Evolutionary conservation across 2,329 filamentous ascomycete species (phyloP), one percentile per base, ranked within the genome.

Genomic region (Fusarium neocosmosporiellum): DNA sequence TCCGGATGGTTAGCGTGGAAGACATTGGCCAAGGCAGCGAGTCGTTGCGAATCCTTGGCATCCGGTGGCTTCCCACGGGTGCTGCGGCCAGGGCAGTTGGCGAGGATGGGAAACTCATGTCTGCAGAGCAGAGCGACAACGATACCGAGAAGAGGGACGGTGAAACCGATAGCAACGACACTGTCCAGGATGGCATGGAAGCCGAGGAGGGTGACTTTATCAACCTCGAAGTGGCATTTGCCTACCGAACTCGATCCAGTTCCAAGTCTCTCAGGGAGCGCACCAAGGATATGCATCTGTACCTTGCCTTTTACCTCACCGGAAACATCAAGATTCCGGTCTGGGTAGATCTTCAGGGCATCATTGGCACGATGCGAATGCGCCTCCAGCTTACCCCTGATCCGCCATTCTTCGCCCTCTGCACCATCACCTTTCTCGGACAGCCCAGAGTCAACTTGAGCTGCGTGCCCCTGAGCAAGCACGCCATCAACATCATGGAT

Each of bases 191-290:
- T 74, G 91, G 90, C 2, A 92, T 94, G 90, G 90, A 93, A 75
- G 92, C 91, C 3, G 92, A 94, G 79, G 91, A 94, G 78, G 92
- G 92, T 13, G 92, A 94, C 71, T 94, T 94, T 75, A 87, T 94
- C 79, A 95, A 95, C 76, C 82, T 95, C 60, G 93, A 95, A 78
- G 84, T 94, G 18, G 92, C 91, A 0, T 92, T 95, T 75, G 90
- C 93, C 2, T 95, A 95, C 79, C 87, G 91, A 37, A 89, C 90
- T 11, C 86, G 90, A 33, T 88, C 89, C 1, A 88, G 87, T 10
- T 87, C 87, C 33, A 90, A 88, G 70, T 89, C 87, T 3, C 84
- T 93, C 58, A 91, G 92, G 70, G 88, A 91, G 18, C 92, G 93
- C 76, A 93, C 93, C 75, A 92, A 92, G 68, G 79, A 84, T 39